phyloP scores from a whole-genome alignment of 148 eudicot species.

The Selenicereus undatus region DNA sequence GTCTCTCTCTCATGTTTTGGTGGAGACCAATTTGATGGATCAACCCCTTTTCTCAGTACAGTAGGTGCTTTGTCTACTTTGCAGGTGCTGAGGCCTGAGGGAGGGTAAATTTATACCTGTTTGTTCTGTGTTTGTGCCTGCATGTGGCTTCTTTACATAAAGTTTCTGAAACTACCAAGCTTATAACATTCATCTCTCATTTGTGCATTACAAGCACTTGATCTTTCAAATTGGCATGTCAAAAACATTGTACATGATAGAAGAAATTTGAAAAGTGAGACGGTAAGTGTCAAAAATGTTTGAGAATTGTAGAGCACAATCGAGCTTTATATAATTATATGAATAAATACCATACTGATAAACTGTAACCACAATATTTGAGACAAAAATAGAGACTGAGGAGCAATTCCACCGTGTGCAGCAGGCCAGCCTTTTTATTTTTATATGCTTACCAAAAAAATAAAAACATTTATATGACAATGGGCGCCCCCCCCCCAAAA shows the following conservation, averaged over 20 bases:
- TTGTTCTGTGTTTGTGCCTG: background rate
- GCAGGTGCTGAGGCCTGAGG: background rate
- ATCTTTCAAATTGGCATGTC: background rate
- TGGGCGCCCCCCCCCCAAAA: background rate
- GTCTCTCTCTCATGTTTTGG: background rate
- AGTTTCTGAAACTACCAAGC: background rate
- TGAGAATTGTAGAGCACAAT: background rate
- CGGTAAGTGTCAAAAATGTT: background rate
- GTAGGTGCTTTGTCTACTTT: background rate
- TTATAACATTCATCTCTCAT: background rate
- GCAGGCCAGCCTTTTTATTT: background rate
- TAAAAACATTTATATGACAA: no score
- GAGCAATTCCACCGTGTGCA: background rate
- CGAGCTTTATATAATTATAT: background rate
- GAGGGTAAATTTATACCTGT: background rate
- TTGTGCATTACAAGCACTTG: background rate
- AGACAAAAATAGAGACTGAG: background rate
- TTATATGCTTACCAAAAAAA: no score
- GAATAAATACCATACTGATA: background rate
- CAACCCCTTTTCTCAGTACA: no score
- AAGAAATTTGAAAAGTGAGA: background rate
- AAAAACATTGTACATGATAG: background rate
- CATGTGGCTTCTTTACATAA: background rate
- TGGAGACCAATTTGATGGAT: background rate
- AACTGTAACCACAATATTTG: background rate